Conservation (phyloP, 768 basidiomycete species). For the Podaxis sp. region DNA sequence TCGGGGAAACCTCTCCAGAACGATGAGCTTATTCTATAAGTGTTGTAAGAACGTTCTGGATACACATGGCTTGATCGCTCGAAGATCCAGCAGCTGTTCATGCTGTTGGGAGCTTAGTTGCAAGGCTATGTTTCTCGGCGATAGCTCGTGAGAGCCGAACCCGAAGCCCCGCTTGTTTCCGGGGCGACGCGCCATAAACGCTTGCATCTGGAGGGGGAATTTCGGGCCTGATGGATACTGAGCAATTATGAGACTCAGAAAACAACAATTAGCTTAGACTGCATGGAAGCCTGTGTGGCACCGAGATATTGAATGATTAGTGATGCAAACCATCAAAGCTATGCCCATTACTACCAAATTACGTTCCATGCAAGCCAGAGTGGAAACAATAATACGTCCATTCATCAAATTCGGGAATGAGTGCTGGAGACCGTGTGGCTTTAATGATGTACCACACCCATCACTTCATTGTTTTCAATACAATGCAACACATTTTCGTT, state of each 20-base stretch:
- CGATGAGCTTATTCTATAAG: not conserved
- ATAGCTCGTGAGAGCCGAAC: not conserved
- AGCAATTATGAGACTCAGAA: not conserved
- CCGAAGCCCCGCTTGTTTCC: not conserved
- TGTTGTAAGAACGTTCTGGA: not conserved
- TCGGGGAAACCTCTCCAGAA: slow-evolving; percentile 10
- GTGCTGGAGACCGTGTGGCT: not conserved
- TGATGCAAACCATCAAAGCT: not conserved
- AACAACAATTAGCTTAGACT: not conserved
- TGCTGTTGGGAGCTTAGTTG: not conserved
- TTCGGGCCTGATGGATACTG: not conserved
- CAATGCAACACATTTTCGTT: not conserved
- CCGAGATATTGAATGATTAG: not conserved
- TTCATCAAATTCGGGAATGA: not conserved
- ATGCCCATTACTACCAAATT: not conserved
- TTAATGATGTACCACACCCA: not conserved
- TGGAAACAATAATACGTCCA: not conserved
- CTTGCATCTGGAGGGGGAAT: not conserved
- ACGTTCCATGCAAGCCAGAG: not conserved
- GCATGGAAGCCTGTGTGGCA: not conserved
- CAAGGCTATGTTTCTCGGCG: not conserved
- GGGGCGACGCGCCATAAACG: not conserved
- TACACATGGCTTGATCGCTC: not conserved
- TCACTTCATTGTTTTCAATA: not conserved
- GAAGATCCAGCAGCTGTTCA: not conserved